Evolutionary conservation across 2,329 filamentous ascomycete genomes (phyloP).

Genomic region (Mycogone perniciosa): DNA sequence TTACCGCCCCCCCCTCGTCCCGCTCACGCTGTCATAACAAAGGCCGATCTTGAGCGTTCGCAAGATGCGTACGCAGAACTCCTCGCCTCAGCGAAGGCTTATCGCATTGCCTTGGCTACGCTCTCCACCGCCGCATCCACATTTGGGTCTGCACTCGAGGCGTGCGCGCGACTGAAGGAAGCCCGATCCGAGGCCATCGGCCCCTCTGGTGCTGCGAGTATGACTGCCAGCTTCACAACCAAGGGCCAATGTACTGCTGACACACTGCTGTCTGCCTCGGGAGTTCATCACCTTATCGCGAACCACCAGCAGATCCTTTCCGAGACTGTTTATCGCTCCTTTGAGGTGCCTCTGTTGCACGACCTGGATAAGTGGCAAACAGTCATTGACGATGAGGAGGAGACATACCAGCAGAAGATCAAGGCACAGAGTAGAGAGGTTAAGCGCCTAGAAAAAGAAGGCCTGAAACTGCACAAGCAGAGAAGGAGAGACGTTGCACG

Average conservation of each 20-base stretch:
- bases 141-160: constrained; percentile 59
- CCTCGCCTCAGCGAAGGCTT: constrained; percentile 55
- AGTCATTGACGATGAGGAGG: constrained; percentile 59
- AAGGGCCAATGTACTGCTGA: constrained; percentile 55
- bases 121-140: constrained; percentile 56
- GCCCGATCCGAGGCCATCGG: constrained; percentile 53
- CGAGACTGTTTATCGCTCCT: constrained; percentile 61
- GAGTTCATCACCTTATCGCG: constrained; percentile 60
- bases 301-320: constrained; percentile 66
- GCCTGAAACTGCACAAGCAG: constrained; percentile 55
- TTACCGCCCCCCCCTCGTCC: constrained; percentile 54
- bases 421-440: constrained; percentile 54
- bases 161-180: constrained; percentile 63
- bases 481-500: constrained; percentile 53
- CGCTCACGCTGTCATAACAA: constrained; percentile 54
- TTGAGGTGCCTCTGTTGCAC: constrained; percentile 63
- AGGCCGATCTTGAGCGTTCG: constrained; percentile 56
- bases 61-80: constrained; percentile 58
- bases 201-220: constrained; percentile 29
- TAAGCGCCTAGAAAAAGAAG: constrained; percentile 57
- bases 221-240: constrained; percentile 43
- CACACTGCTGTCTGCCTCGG: constrained; percentile 54
- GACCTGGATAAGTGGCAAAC: constrained; percentile 60
- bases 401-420: constrained; percentile 50
- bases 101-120: constrained; percentile 54